phyloP scores from a whole-genome alignment of 805 yeast genomes.

The Candida manassasensis region DNA sequence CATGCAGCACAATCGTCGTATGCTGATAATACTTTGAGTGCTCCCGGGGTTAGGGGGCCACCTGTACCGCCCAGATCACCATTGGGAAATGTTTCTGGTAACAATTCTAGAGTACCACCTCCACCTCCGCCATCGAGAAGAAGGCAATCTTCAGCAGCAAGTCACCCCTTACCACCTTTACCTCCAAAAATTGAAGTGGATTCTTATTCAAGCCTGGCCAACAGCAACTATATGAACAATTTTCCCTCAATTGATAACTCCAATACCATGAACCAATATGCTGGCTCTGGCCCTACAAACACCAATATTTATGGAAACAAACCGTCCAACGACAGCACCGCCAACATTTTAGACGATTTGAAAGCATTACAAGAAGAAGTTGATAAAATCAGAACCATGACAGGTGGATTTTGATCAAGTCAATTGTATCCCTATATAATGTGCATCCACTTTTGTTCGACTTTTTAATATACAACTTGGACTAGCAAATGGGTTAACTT shows the following conservation, averaged over 20 bases:
- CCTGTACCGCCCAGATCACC: conserved; percentile 25
- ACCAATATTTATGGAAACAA: conserved; percentile 5
- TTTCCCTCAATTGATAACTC: conserved; percentile 1
- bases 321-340: conserved; percentile 27
- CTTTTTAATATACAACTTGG: not conserved
- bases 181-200: conserved; percentile 22
- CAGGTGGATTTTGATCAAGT: conserved; percentile 35
- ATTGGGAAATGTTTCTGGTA: conserved; percentile 20
- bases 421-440: not conserved
- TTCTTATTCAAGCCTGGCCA: conserved; percentile 2
- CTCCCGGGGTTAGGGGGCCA: conserved; percentile 5
- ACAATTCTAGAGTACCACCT: conserved; percentile 33
- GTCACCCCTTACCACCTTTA: conserved; percentile 18
- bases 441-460: not conserved
- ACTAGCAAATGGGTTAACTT: not conserved
- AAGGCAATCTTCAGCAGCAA: conserved; percentile 15
- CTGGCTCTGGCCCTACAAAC: not conserved
- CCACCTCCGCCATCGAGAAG: conserved; percentile 42
- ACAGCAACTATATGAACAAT: conserved; percentile 5
- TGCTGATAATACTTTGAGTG: not conserved
- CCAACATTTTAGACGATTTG: conserved; percentile 59
- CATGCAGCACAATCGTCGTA: conserved; percentile 17
- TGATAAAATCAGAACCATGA: conserved; percentile 47
- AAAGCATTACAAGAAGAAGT: conserved; percentile 68
- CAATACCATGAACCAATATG: not conserved